Percentiles rank a stretch among this genome's conserved stretches.
phyloP scores from a whole-genome alignment of 768 basidiomycete species.

The Leucogyrophana mollusca region DNA sequence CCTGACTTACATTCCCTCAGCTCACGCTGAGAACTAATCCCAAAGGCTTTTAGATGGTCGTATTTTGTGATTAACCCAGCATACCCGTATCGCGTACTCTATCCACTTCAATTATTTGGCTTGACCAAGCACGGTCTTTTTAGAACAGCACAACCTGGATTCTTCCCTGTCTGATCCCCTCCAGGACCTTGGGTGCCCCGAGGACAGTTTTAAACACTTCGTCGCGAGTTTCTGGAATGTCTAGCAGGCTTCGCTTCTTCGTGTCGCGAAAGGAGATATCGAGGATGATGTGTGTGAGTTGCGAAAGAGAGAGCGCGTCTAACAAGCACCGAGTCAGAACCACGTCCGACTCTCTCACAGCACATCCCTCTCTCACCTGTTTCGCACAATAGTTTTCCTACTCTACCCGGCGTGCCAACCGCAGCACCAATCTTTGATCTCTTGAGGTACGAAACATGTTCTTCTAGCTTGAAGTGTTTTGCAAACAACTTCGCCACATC shows the following conservation, averaged over 20 bases:
- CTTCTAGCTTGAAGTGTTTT: slow-evolving; percentile 87
- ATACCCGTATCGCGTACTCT: slow-evolving; percentile 1
- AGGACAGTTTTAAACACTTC: slow-evolving; percentile 78
- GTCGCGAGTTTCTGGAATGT: slow-evolving; percentile 82
- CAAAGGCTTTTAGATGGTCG: slow-evolving; percentile 70
- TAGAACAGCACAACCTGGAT: slow-evolving; percentile 82
- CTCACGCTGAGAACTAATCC: slow-evolving; percentile 86
- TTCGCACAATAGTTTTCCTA: slow-evolving; percentile 81
- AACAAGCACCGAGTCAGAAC: slow-evolving; percentile 12
- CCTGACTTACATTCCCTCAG: slow-evolving; percentile 37
- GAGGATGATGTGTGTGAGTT: slow-evolving; percentile 81
- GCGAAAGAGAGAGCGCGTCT: slow-evolving; percentile 73
- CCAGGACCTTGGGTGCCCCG: slow-evolving; percentile 56
- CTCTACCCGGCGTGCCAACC: slow-evolving; percentile 88
- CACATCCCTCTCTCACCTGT: slow-evolving; percentile 46
- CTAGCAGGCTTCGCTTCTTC: slow-evolving; percentile 73
- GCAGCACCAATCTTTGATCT: slow-evolving; percentile 87
- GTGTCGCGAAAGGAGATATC: slow-evolving; percentile 72
- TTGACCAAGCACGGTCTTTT: slow-evolving; percentile 7
- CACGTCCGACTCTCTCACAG: neutral
- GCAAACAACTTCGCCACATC: slow-evolving; percentile 96
- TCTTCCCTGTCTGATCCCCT: slow-evolving; percentile 68
- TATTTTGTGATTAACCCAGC: slow-evolving; percentile 6
- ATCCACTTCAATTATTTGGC: slow-evolving; percentile 1
- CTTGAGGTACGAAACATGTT: slow-evolving; percentile 81